These are phyloP conservation scores for Colletotrichum spinosum DNA, from an alignment of 2,329 filamentous ascomycete species.

Conservation along the genomic window DNA sequence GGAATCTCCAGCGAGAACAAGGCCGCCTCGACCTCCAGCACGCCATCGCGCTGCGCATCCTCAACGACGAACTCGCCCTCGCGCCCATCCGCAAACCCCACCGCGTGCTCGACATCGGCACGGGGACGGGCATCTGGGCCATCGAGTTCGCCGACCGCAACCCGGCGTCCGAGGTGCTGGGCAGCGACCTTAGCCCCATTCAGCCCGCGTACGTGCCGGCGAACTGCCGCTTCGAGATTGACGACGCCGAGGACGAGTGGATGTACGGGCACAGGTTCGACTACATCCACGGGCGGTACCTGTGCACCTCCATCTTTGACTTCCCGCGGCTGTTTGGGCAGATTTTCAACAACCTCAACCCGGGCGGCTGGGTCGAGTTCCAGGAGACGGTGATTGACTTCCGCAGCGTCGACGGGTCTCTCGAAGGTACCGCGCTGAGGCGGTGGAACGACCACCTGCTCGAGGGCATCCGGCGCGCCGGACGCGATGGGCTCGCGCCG, in stretches of 20 bases:
- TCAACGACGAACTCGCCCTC: conserved; percentile 18
- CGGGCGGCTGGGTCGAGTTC: conserved; percentile 52
- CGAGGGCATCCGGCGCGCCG: conserved; percentile 48
- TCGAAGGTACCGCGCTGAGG: conserved; percentile 45
- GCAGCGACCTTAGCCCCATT: conserved; percentile 53
- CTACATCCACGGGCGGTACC: conserved; percentile 37
- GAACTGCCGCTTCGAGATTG: conserved; percentile 53
- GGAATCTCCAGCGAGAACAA: conserved; percentile 45
- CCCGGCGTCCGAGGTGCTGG: conserved; percentile 48
- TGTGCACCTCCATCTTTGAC: conserved; percentile 49
- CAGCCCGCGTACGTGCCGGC: conserved; percentile 54
- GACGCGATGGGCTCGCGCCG: conserved; percentile 53
- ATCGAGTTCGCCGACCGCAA: conserved; percentile 55
- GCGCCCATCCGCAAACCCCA: conserved; percentile 21
- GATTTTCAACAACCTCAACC: conserved; percentile 53
- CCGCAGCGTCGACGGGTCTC: conserved; percentile 65
- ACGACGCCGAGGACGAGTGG: conserved; percentile 47
- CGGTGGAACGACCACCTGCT: conserved; percentile 51
- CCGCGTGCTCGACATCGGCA: conserved; percentile 43
- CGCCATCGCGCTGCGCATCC: conserved; percentile 41
- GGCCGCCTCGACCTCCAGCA: conserved; percentile 56
- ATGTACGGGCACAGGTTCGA: conserved; percentile 36
- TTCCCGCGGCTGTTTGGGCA: conserved; percentile 48
- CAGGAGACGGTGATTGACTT: conserved; percentile 77
- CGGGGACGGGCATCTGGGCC: conserved; percentile 28